Base-by-base conservation (phyloP, 2,329 filamentous ascomycete species). In the Nemania abortiva region DNA sequence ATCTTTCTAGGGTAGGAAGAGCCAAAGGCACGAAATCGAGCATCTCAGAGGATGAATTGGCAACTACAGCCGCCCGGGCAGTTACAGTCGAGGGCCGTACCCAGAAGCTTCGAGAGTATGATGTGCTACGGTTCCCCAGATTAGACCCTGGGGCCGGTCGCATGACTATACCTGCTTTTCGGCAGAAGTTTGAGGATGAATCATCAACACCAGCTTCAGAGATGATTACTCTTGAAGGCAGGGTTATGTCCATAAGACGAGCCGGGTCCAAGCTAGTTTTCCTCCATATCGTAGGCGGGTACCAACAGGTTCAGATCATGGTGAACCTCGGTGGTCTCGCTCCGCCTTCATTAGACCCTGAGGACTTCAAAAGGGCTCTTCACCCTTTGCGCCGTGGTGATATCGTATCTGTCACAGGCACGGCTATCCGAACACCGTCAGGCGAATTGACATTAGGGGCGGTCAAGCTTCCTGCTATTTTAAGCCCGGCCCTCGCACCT, bases 191-290 rank as follows among this genome's bases (percentile, higher is more conserved):
- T 61, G 68, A 72, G 45, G 54, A 74, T 63, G 70, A 72, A 58
- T 57, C 62, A n/a, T 68, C 67, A 20, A 70, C 70, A 5, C 72
- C 75, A 49, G 65, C 68, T 39, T 64, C 73, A 4, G 74, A 78
- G 31, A 76, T 80, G 57, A 73, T 79, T 60, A 74, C 77, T 29
- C 76, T 80, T 1, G 70, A 80, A 50, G 77, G 78, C 24, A 74
- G 77, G 34, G 65, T 79, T 73, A 75, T 76, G 78, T 72, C 74
- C 49, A 52, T 76, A 31, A 76, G 76, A 62, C 75, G 73, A 11
- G 64, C 70, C 24, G 91, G 95, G 73, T 90, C 89, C 74, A 93
- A 92, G 81, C 89, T 99, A 74, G 85, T 94, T 71, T 99, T 99
- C 80, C 80, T 98, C 73, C 92, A 96, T 81, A 83, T 98, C 58